Evolutionary conservation across 2,329 filamentous ascomycete species (phyloP).

Genomic region (Aspergillus sp.): DNA sequence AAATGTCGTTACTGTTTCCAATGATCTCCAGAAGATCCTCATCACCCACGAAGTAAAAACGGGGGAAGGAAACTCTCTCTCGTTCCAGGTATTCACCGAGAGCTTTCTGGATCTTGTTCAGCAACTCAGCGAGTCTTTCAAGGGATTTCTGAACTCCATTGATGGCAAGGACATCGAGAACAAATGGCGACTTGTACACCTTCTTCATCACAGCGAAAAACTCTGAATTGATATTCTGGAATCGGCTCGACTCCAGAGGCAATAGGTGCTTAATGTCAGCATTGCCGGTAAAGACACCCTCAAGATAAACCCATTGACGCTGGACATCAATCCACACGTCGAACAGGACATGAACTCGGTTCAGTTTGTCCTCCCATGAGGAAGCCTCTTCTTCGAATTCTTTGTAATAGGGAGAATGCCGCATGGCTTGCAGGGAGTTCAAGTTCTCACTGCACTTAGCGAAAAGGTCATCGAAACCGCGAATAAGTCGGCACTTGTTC

Average conservation of each 20-base stretch:
- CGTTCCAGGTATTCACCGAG: constrained; percentile 97
- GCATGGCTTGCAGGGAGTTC: constrained; percentile 97
- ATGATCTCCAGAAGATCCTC: constrained; percentile 99
- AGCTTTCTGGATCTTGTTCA: constrained; percentile 99
- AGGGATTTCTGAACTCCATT: constrained; percentile 93
- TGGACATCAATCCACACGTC: constrained; percentile 99
- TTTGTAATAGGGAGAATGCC: constrained; percentile 98
- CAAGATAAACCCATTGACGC: constrained; percentile 98
- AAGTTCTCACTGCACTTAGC: constrained; percentile 98
- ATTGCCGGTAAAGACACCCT: constrained; percentile 98
- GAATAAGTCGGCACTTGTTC: constrained; percentile 95
- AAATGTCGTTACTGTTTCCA: constrained; percentile 95
- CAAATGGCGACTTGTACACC: constrained; percentile 92
- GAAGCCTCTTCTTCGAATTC: constrained; percentile 98
- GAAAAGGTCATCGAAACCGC: constrained; percentile 97
- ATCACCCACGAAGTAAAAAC: constrained; percentile 99
- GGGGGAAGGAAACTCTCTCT: constrained; percentile 93
- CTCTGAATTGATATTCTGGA: constrained; percentile 99
- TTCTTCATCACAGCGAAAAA: constrained; percentile 99
- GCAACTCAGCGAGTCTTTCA: constrained; percentile 89
- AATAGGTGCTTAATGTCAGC: constrained; percentile 98
- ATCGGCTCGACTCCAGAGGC: constrained; percentile 92
- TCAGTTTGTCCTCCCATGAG: constrained; percentile 96
- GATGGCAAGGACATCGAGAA: constrained; percentile 94
- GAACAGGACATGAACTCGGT: constrained; percentile 94